Conservation (phyloP, 2,329 filamentous ascomycete species). For the Chalaropsis thielavioides region DNA sequence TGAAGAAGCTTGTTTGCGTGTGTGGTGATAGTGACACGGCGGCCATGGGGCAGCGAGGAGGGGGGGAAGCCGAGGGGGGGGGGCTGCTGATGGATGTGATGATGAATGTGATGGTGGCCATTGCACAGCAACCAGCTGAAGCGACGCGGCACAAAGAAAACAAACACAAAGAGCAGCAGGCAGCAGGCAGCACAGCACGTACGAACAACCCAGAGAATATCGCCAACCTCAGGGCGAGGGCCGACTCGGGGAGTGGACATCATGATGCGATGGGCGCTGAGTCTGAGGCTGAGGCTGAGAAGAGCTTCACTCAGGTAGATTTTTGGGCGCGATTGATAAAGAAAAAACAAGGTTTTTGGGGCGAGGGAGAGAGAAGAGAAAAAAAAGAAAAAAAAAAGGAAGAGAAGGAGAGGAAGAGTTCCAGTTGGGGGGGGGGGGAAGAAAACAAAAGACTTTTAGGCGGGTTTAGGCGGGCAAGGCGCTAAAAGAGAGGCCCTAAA, state of each 20-base stretch:
- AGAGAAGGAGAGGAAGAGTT: background rate
- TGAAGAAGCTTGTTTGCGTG: slow-evolving; percentile 8
- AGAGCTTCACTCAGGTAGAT: slow-evolving; percentile 18
- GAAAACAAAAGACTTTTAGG: background rate
- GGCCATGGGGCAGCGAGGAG: too few relatives aligned
- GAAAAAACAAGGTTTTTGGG: background rate
- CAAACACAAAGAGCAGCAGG: slow-evolving; percentile 9
- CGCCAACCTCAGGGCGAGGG: slow-evolving; percentile 43
- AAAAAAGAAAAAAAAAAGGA: slow-evolving; percentile 1
- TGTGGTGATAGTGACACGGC: background rate
- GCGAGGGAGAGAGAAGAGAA: background rate
- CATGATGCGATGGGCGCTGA: background rate
- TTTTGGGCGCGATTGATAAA: slow-evolving; percentile 19
- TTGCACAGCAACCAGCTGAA: background rate
- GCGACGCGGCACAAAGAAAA: background rate
- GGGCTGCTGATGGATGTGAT: slow-evolving; percentile 16
- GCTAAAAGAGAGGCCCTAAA: background rate
- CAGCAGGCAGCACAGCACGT: slow-evolving; percentile 31
- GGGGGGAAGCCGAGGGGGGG: too few relatives aligned
- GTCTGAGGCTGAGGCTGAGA: slow-evolving; percentile 17
- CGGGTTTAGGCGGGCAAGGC: background rate
- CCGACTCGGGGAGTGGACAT: slow-evolving; percentile 30
- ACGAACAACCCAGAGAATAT: slow-evolving; percentile 59
- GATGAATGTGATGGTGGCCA: background rate
- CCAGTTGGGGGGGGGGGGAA: background rate